A percentile compares a stretch with the other conserved stretches of the same genome.
phyloP scores from a whole-genome alignment of 345 rosid species.

The Firmiana major region DNA sequence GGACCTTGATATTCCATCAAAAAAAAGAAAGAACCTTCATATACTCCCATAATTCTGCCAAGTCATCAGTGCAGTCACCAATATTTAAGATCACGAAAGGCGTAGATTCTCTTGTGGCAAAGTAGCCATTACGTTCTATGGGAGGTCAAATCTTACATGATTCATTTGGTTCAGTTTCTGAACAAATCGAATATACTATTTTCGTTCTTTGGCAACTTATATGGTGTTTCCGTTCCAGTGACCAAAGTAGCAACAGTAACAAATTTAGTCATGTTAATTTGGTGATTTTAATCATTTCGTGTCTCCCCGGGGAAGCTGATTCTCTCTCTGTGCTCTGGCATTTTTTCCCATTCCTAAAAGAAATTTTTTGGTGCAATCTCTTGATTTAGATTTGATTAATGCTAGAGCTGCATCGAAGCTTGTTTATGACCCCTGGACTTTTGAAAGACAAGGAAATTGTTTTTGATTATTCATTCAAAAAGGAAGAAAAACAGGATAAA shows the following conservation, averaged over 20 bases:
- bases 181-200: too few relatives aligned
- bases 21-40: too few relatives aligned
- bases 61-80: too few relatives aligned
- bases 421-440: not conserved
- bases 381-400: not conserved
- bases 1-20: too few relatives aligned
- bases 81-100: not conserved
- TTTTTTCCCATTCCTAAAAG: not conserved
- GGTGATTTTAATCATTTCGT: not conserved
- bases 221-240: not conserved
- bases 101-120: not conserved
- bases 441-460: not conserved
- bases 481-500: not conserved
- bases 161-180: too few relatives aligned
- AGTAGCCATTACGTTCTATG: too few relatives aligned
- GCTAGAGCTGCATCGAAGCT: not conserved
- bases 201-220: not conserved
- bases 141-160: too few relatives aligned
- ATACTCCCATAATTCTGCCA: too few relatives aligned
- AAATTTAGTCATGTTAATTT: not conserved
- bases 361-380: not conserved
- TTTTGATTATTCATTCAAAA: not conserved
- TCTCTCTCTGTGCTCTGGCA: not conserved
- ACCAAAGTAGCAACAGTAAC: too few relatives aligned
- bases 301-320: not conserved